Percentiles rank a stretch among this genome's conserved stretches.
These are phyloP conservation scores for Torrubiellomyces zombiae DNA, from an alignment of 2,329 filamentous ascomycete genomes.

Conservation along the genomic window DNA sequence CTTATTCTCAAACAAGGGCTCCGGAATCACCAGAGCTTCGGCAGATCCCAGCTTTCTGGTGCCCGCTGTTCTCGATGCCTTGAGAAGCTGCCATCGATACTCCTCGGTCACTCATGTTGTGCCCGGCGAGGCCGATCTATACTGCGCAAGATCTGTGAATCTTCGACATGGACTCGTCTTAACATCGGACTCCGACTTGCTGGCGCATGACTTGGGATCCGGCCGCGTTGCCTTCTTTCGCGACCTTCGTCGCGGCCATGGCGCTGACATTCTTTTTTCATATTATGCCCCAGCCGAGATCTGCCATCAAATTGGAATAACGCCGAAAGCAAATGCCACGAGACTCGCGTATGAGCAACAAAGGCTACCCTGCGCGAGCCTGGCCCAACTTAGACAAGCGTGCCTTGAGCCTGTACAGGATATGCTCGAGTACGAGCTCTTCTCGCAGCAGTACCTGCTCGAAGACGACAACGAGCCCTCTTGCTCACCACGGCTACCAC, in stretches of 20 bases:
- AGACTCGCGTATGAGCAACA: constrained; percentile 20
- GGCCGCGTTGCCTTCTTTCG: constrained; percentile 53
- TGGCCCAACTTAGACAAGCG: constrained; percentile 13
- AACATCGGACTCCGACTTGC: constrained; percentile 76
- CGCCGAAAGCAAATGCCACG: constrained; percentile 10
- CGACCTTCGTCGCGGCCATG: constrained; percentile 32
- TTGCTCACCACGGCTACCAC: too few relatives aligned
- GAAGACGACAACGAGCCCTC: constrained; percentile 6
- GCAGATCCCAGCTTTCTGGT: constrained; percentile 56
- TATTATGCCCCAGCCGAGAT: constrained; percentile 19
- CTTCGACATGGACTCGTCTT: constrained; percentile 40
- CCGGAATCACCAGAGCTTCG: constrained; percentile 18
- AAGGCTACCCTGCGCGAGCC: constrained; percentile 10
- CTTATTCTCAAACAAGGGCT: too few relatives aligned
- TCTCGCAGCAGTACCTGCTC: constrained; percentile 16
- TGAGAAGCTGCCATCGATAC: constrained; percentile 31
- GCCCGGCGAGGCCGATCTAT: constrained; percentile 71
- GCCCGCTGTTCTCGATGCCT: constrained; percentile 55
- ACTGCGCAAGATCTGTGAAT: constrained; percentile 53
- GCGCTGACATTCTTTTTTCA: constrained; percentile 9
- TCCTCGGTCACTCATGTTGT: constrained; percentile 37
- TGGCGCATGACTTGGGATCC: constrained; percentile 54
- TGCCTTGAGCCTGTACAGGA: constrained; percentile 10
- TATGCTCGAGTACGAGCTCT: constrained; percentile 10
- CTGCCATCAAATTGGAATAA: constrained; percentile 24